These are phyloP conservation scores for Alternaria arbusti DNA, from an alignment of 2,329 filamentous ascomycete species.

Conservation along the genomic window DNA sequence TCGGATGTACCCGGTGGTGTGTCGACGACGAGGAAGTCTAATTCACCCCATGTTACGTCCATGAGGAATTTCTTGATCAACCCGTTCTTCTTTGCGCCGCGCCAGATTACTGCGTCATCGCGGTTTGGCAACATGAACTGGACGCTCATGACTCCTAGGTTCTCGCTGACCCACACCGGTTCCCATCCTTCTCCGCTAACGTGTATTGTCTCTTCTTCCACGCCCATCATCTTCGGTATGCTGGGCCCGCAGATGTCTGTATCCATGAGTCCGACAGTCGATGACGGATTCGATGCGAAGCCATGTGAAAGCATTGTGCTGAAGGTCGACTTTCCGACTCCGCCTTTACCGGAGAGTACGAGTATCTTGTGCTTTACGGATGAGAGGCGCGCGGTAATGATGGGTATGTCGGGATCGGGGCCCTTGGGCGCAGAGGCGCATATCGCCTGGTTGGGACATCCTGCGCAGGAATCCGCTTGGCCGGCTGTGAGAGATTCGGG, in stretches of 20 bases:
- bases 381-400: slow-evolving; percentile 83
- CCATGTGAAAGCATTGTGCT: slow-evolving; percentile 86
- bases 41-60: slow-evolving; percentile 95
- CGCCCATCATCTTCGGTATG: slow-evolving; percentile 99
- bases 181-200: slow-evolving; percentile 88
- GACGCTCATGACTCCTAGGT: slow-evolving; percentile 94
- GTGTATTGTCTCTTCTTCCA: slow-evolving; percentile 92
- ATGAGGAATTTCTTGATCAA: slow-evolving; percentile 98
- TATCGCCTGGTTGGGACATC: slow-evolving; percentile 94
- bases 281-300: slow-evolving; percentile 80
- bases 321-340: slow-evolving; percentile 96
- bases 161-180: slow-evolving; percentile 94
- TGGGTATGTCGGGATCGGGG: slow-evolving; percentile 89
- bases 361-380: slow-evolving; percentile 90
- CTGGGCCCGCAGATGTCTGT: slow-evolving; percentile 96
- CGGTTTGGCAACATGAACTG: slow-evolving; percentile 96
- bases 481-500: slow-evolving; percentile 76
- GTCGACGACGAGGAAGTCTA: slow-evolving; percentile 93
- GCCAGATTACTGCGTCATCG: slow-evolving; percentile 96
- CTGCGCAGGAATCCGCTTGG: slow-evolving; percentile 81
- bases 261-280: slow-evolving; percentile 92
- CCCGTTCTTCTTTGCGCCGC: slow-evolving; percentile 97
- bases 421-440: slow-evolving; percentile 95
- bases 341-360: slow-evolving; percentile 91
- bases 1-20: slow-evolving; percentile 95